Conservation (phyloP, 805 yeast genomes). For the Myxozyma mucilagina region DNA sequence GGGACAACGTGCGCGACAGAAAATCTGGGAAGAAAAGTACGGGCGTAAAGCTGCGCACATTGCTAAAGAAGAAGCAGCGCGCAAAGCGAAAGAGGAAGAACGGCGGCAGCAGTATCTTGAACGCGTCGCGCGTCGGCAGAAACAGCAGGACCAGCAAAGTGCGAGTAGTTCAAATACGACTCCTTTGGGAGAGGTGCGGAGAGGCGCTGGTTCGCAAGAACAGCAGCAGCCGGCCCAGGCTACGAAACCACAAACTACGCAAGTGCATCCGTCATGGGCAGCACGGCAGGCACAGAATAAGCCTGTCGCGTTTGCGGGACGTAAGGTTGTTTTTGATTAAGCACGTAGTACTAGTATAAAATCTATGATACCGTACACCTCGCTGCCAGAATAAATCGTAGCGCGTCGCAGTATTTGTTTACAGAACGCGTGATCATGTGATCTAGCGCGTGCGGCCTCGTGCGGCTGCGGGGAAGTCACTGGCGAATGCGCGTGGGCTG, state of each 20-base stretch:
- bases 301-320: conserved; percentile 70
- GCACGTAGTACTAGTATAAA: not conserved
- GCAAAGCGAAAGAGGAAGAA: conserved; percentile 61
- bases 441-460: not conserved
- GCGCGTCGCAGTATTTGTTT: not conserved
- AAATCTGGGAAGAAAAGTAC: conserved; percentile 91
- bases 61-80: conserved; percentile 59
- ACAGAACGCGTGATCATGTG: conserved; percentile 8
- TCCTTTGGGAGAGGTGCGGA: conserved; percentile 3
- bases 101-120: conserved; percentile 36
- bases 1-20: conserved; percentile 96
- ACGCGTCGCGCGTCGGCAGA: conserved; percentile 8
- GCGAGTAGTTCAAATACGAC: conserved; percentile 11
- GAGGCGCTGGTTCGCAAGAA: no score
- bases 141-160: not conserved
- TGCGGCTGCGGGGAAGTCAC: not conserved
- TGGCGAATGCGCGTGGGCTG: not conserved
- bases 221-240: not conserved
- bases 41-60: conserved; percentile 85
- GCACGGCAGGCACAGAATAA: conserved; percentile 73
- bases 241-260: conserved; percentile 34
- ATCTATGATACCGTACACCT: not conserved
- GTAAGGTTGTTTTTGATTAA: conserved; percentile 73
- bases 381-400: not conserved
- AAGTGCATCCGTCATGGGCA: conserved; percentile 97